These are phyloP conservation scores for Schoenoplectus tabernaemontani DNA, from an alignment of 202 grass and related monocot genomes.

Conservation along the genomic window DNA sequence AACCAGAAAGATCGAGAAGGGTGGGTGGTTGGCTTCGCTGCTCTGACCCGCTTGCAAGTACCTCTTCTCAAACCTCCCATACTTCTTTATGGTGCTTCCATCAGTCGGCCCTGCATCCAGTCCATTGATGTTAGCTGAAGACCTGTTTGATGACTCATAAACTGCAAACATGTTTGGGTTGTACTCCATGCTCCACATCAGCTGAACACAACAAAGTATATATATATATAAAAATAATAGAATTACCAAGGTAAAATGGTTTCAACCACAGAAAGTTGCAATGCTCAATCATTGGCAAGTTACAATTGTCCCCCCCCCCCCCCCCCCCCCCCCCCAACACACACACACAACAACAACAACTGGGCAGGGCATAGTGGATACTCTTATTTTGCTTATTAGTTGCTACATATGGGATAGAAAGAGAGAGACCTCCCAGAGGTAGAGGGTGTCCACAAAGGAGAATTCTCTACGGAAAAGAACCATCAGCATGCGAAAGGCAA, in stretches of 20 bases:
- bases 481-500: constrained; percentile 98
- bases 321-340: neutral
- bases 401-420: neutral
- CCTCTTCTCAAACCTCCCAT: constrained; percentile 73
- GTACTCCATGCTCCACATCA: constrained; percentile 99
- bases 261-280: constrained; percentile 52
- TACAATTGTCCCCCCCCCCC: neutral
- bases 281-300: neutral
- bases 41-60: constrained; percentile 40
- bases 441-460: constrained; percentile 91
- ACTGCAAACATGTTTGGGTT: constrained; percentile 72
- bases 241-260: constrained; percentile 35
- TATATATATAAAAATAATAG: neutral
- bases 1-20: constrained; percentile 75
- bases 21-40: constrained; percentile 28
- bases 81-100: constrained; percentile 48
- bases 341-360: no score
- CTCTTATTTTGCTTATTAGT: neutral
- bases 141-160: constrained; percentile 39
- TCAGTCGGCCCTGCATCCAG: constrained; percentile 19
- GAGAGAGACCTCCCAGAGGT: constrained; percentile 95
- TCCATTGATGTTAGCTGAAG: constrained; percentile 11
- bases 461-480: constrained; percentile 97
- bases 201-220: constrained; percentile 38
- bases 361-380: neutral